Percentiles rank a stretch among this genome's conserved stretches.
These are phyloP conservation scores for Phlebiopsis gigantea DNA, from an alignment of 768 basidiomycete species.

Conservation along the genomic window DNA sequence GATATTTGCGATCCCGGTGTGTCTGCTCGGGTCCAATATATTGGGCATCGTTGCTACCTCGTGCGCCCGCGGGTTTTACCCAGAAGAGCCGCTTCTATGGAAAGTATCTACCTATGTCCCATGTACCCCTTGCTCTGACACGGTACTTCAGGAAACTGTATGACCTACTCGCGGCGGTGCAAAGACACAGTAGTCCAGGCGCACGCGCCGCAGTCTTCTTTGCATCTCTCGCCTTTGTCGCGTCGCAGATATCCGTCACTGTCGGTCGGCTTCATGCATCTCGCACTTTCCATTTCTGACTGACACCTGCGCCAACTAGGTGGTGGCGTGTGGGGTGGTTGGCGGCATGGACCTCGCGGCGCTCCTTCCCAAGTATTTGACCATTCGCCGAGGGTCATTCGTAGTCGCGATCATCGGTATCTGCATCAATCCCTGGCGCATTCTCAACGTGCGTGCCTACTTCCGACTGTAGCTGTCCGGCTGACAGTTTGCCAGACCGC, in stretches of 20 bases:
- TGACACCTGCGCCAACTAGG: too few species aligned
- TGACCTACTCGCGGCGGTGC: conserved; percentile 27
- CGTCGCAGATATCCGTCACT: conserved; percentile 27
- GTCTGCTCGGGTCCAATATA: conserved; percentile 27
- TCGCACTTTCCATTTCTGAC: not conserved
- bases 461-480: not conserved
- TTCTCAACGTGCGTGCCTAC: conserved; percentile 24
- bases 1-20: conserved; percentile 27
- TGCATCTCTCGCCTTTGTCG: conserved; percentile 27
- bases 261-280: too few species aligned
- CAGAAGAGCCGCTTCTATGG: conserved; percentile 28
- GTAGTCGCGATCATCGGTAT: conserved; percentile 26
- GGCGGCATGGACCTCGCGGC: conserved; percentile 31
- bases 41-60: conserved; percentile 29
- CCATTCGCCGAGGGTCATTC: conserved; percentile 28
- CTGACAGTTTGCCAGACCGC: conserved; percentile 11
- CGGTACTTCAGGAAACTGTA: conserved; percentile 24
- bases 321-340: too few species aligned
- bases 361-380: conserved; percentile 21
- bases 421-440: conserved; percentile 29
- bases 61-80: conserved; percentile 26
- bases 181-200: conserved; percentile 23
- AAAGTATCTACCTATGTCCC: not conserved
- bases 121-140: not conserved
- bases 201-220: conserved; percentile 31